Percentiles rank a stretch among this genome's conserved stretches.
Evolutionary conservation across 2,329 filamentous ascomycete species (phyloP).

Genomic region (Cordyceps tenuipes): DNA sequence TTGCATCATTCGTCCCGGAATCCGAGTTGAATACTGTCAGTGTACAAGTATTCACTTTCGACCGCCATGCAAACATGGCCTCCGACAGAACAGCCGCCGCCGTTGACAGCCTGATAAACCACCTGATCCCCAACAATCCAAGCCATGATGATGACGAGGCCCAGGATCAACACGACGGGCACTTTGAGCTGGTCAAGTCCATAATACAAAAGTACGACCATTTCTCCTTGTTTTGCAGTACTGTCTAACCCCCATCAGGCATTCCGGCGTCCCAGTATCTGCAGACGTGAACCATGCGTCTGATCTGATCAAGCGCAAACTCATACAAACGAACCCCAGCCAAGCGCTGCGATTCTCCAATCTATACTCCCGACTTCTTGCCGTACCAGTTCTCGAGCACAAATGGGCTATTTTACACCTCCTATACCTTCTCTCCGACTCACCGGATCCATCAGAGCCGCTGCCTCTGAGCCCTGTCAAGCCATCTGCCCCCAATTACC

Average conservation of each 20-base stretch:
- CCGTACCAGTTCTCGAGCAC: slow-evolving; percentile 84
- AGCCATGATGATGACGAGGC: slow-evolving; percentile 59
- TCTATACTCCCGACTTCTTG: slow-evolving; percentile 78
- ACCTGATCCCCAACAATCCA: slow-evolving; percentile 59
- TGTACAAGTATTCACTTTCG: not conserved
- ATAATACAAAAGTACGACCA: slow-evolving; percentile 42
- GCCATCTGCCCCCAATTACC: slow-evolving; percentile 29
- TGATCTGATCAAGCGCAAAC: slow-evolving; percentile 81
- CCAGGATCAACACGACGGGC: slow-evolving; percentile 60
- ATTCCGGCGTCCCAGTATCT: slow-evolving; percentile 45
- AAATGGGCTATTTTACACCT: slow-evolving; percentile 97
- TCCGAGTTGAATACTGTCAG: not conserved
- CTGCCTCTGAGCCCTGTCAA: slow-evolving; percentile 36
- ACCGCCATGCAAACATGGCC: slow-evolving; percentile 46
- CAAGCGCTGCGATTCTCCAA: slow-evolving; percentile 83
- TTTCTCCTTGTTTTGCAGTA: not conserved
- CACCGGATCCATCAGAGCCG: slow-evolving; percentile 46
- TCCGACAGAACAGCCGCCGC: slow-evolving; percentile 67
- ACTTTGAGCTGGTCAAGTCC: slow-evolving; percentile 42
- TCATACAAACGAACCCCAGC: slow-evolving; percentile 68
- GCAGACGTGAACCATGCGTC: slow-evolving; percentile 84
- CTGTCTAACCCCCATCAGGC: slow-evolving; percentile 21
- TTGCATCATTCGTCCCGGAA: not conserved
- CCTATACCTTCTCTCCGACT: slow-evolving; percentile 73
- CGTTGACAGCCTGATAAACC: slow-evolving; percentile 69